A percentile compares a stretch with the other conserved stretches of the same genome.
phyloP scores from a whole-genome alignment of 306 rosid genomes.

The Dryas octopetala region DNA sequence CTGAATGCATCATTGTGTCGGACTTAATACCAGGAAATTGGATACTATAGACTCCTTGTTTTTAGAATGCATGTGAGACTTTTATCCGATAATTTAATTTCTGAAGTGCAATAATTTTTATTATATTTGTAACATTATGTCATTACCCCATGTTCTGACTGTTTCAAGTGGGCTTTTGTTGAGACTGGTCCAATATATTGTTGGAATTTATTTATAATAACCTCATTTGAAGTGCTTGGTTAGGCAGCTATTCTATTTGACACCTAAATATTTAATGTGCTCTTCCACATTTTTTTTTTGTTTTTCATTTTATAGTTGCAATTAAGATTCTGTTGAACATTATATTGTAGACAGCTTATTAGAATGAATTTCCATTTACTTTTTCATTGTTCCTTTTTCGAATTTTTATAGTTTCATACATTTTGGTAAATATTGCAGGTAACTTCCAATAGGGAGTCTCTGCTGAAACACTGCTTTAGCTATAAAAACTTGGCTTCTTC shows the following conservation, averaged over 20 bases:
- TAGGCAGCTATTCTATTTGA: background rate
- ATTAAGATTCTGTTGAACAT: background rate
- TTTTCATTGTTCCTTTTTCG: background rate
- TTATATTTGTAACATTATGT: background rate
- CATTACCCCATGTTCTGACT: background rate
- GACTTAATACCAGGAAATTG: background rate
- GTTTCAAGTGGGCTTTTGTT: background rate
- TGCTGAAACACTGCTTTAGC: conserved; percentile 53
- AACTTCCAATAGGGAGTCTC: conserved; percentile 58
- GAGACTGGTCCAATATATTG: background rate
- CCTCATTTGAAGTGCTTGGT: conserved; percentile 3
- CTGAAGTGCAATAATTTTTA: background rate
- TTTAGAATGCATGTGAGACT: background rate
- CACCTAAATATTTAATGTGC: background rate
- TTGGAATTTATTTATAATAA: background rate
- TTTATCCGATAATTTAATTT: background rate
- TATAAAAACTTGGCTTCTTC: conserved; percentile 38
- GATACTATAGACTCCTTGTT: background rate
- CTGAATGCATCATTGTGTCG: background rate
- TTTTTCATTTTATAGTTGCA: background rate
- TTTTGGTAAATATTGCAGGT: conserved; percentile 48
- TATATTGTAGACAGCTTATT: background rate
- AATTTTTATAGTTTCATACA: background rate
- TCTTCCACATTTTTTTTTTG: conserved; percentile 6
- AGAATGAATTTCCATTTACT: background rate